These are phyloP conservation scores for Elaeagnus macrophylla DNA, from an alignment of 306 rosid species.

Conservation along the genomic window DNA sequence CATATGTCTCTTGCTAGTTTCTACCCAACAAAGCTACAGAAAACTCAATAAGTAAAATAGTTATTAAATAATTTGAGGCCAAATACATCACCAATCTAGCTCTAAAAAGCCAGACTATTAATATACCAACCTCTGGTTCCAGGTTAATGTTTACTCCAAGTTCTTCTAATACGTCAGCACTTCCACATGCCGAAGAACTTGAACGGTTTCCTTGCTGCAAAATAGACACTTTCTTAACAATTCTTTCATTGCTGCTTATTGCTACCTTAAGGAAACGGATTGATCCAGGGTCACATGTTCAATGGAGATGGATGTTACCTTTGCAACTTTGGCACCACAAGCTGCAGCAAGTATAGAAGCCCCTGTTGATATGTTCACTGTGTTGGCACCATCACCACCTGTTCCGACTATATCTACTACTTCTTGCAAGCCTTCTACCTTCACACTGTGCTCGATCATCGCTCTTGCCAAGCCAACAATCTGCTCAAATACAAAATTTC, in stretches of 20 bases:
- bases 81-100: neutral
- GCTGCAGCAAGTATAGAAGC: conserved; percentile 92
- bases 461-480: conserved; percentile 84
- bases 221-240: neutral
- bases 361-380: conserved; percentile 88
- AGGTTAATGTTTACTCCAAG: conserved; percentile 67
- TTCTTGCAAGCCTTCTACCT: conserved; percentile 69
- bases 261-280: neutral
- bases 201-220: conserved; percentile 93
- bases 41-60: neutral
- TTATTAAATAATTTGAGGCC: neutral
- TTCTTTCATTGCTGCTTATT: neutral
- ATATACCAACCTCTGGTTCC: conserved; percentile 54
- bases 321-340: conserved; percentile 89
- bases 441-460: conserved; percentile 64
- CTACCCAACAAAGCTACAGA: neutral
- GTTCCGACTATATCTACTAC: conserved; percentile 97
- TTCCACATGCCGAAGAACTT: conserved; percentile 94
- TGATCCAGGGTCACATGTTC: neutral
- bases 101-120: neutral
- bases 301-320: conserved; percentile 29
- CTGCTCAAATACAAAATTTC: conserved; percentile 26
- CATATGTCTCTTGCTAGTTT: conserved; percentile 1
- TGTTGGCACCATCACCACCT: conserved; percentile 92
- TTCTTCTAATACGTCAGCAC: conserved; percentile 92